Base-by-base conservation (phyloP, 2,329 filamentous ascomycete species). In the Aspergillus luchuensis region DNA sequence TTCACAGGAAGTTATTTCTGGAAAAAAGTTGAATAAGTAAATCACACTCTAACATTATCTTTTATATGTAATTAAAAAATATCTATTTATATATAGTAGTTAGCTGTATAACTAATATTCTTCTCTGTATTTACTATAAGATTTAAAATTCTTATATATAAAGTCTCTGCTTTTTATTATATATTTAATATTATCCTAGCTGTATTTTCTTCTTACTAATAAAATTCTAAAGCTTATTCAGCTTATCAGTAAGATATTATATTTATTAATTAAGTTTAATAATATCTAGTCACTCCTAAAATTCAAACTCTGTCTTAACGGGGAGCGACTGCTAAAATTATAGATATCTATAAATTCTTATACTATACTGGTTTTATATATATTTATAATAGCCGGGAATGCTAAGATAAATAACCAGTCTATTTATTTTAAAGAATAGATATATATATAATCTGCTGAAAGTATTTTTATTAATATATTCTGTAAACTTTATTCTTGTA, bases 331-430 rank as follows among this genome's bases (percentile, higher is more conserved):
- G 45, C 28, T 15, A 66, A 36, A 66, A 43, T 17, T 54, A 21
- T 57, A 50, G 54, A 56, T 62, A 52, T 5, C 45, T 36, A 55
- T 68, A 33, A 25, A 65, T 62, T 38, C 57, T 61, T 33, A 68
- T 68, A 25, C 60, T 63, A 10, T 56, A 56, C 28, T 33, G 45
- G 55, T 67, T 68, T 56, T 67, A 5, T 50, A 67, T 68, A 63
- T 67, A 48, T 28, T 62, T 50, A 50, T 64, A 2, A 19, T 56
- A 36, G 48, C 41, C 51, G 13, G 53, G 15, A 55, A 68, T 63
- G 51, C 61, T 50, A 19, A 68, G 56, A 38, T 63, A 67, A 21
- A 41, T 61, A 30, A 50, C 62, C 17, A 38, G 65, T 15, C 60
- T 19, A 63, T 67, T 25, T 49, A 67, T 57, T 60, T 67, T 30